Evolutionary conservation across 1,139 yeast species (phyloP), one percentile per base, ranked within the genome.

Genomic region (Hansenula lynferdii): DNA sequence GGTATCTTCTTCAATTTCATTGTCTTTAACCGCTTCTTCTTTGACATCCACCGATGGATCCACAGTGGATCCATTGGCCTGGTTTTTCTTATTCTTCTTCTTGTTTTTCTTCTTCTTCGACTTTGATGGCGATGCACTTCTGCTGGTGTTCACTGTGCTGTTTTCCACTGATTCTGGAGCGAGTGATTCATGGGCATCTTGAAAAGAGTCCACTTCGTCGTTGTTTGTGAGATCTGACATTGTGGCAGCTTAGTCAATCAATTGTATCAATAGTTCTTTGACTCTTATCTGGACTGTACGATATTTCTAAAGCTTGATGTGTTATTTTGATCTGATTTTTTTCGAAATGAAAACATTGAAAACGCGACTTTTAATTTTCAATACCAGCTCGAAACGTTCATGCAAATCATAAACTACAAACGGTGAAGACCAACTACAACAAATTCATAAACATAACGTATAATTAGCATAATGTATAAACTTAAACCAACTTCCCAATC

Each of bases 61-160:
- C 3, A 18, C 33, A n/a, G n/a, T n/a, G n/a, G n/a, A n/a, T n/a
- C n/a, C n/a, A n/a, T n/a, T n/a, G n/a, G n/a, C n/a, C n/a, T n/a
- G n/a, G n/a, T 25, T 23, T n/a, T 25, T 34, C 25, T 30, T n/a
- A 20, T 36, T 26, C 29, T 33, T 36, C 31, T 39, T 37, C 33
- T 37, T 34, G 17, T 37, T 36, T 14, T 39, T 39, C 29, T 36
- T 37, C 33, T 36, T 34, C 24, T 39, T 40, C 27, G 26, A 28
- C 15, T 37, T 37, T 6, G 40, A 37, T 18, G 37, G 40, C 8
- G 36, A 26, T 6, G 31, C 14, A 21, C 31, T 17, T 14, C 23
- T 17, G 8, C n/a, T 18, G 18, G 24, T 10, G 8, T 21, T 27
- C 10, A 32, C 16, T 25, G 19, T 10, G 20, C 12, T 14, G 34